phyloP scores from a whole-genome alignment of 2,329 filamentous ascomycete species.

The Penicillium decumbens region DNA sequence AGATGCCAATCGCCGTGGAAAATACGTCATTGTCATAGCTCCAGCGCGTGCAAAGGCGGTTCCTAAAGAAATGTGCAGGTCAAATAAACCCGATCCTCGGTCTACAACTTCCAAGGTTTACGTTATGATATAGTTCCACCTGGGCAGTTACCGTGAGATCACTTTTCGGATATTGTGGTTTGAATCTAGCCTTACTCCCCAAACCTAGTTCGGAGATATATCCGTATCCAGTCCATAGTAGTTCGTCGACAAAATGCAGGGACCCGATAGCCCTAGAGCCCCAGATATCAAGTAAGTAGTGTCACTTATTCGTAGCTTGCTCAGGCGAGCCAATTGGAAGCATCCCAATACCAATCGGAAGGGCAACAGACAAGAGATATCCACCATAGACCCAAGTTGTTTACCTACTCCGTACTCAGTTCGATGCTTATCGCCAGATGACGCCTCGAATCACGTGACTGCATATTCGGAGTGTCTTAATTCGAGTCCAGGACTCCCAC shows the following conservation, averaged over 20 bases:
- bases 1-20: neutral
- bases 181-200: too few species aligned
- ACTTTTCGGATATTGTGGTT: neutral
- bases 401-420: neutral
- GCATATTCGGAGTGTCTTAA: neutral
- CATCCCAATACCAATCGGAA: neutral
- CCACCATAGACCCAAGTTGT: neutral
- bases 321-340: neutral
- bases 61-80: neutral
- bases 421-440: neutral
- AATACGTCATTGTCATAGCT: neutral
- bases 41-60: neutral
- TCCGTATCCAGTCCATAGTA: neutral
- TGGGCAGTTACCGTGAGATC: too few species aligned
- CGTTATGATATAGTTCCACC: too few species aligned
- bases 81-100: too few species aligned
- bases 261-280: neutral
- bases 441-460: neutral
- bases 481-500: neutral
- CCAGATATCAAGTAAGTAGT: neutral
- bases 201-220: neutral
- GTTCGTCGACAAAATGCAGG: neutral
- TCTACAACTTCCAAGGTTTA: too few species aligned
- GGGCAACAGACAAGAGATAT: neutral
- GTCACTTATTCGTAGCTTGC: neutral